Conservation (phyloP, 2,329 filamentous ascomycete genomes). For the Paraphaeosphaeria minitans region DNA sequence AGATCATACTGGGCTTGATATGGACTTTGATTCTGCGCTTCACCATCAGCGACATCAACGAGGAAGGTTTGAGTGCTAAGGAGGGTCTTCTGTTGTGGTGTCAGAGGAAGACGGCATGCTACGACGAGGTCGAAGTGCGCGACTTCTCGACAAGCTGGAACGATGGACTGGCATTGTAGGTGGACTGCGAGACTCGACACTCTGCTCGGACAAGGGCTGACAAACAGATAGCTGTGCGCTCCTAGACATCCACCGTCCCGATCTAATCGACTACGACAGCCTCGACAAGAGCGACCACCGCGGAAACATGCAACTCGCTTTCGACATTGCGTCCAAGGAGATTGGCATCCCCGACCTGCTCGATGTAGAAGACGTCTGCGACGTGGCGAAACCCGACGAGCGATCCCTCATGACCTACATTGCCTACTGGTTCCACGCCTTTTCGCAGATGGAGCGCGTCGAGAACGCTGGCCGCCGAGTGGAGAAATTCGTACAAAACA, state of each 20-base stretch:
- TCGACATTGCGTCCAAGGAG: constrained; percentile 93
- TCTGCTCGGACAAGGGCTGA: constrained; percentile 12
- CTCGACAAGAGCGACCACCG: constrained; percentile 93
- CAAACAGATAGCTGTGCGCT: constrained; percentile 69
- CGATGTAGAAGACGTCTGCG: constrained; percentile 97
- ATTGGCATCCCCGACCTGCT: constrained; percentile 95
- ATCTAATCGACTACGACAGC: constrained; percentile 94
- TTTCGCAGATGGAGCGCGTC: constrained; percentile 98
- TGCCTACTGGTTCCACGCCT: constrained; percentile 99
- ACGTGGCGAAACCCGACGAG: constrained; percentile 94
- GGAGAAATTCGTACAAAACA: constrained; percentile 98
- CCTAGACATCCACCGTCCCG: constrained; percentile 93
- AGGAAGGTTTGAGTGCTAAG: constrained; percentile 96
- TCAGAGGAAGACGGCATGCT: constrained; percentile 97
- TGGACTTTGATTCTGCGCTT: constrained; percentile 98
- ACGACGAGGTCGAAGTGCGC: constrained; percentile 92
- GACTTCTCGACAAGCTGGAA: constrained; percentile 98
- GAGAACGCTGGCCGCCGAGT: constrained; percentile 96
- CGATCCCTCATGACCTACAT: constrained; percentile 99
- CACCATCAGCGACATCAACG: constrained; percentile 98
- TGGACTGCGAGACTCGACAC: neutral
- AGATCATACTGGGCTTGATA: constrained; percentile 95
- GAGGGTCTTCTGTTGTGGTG: constrained; percentile 96
- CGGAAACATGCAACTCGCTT: constrained; percentile 97
- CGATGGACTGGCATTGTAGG: constrained; percentile 84